Base-by-base conservation (phyloP, 129 eudicot species). In the Flaveria trinervia region DNA sequence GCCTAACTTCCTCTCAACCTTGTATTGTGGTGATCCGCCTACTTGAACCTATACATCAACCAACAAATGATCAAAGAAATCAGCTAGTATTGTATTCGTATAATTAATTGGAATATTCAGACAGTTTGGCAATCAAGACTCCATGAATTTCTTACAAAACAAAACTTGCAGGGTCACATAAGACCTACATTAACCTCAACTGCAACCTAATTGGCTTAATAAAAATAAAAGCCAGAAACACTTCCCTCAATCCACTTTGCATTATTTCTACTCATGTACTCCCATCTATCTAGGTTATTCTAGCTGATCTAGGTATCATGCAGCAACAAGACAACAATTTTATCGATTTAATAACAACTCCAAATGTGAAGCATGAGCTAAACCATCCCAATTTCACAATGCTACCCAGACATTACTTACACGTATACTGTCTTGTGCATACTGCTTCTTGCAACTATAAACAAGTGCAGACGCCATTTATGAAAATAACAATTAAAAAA, bases 1-100 rank as follows among this genome's bases (percentile, higher is more conserved):
- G 43, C 96, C 96, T 49, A 90, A 82, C 83, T 87, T 90, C 78
- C 90, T 85, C 82, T 90, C 92, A 67, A 90, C 92, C 87, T 86
- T 90, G 64, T 85, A 90, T 3, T 57, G 76, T 44, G 96, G 96
- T 15, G 96, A 90, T 71, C 90, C 88, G 15, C 96, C 92, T 69
- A 90, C 96, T 85, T 90, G 96, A 43, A 90, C 96, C 96, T 90
- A 81, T 50, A 77, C 75, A 51, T 28, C 66, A 70, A 13, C 55
- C 69, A 54, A 81, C 13, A 33, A 69, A 55, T 2, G 33, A 77
- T 67, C 14, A 56, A 54, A 28, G n/a, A 45, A 25, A 57, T 59
- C 46, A 78, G 60, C 70, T 55, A 30, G 56, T 50, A 39, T 9
- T 39, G 59, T 16, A 64, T 72, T 65, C 45, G 49, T 46, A 18